These are phyloP conservation scores for Hypocreales sp. DNA, from an alignment of 2,329 filamentous ascomycete species.

Conservation along the genomic window DNA sequence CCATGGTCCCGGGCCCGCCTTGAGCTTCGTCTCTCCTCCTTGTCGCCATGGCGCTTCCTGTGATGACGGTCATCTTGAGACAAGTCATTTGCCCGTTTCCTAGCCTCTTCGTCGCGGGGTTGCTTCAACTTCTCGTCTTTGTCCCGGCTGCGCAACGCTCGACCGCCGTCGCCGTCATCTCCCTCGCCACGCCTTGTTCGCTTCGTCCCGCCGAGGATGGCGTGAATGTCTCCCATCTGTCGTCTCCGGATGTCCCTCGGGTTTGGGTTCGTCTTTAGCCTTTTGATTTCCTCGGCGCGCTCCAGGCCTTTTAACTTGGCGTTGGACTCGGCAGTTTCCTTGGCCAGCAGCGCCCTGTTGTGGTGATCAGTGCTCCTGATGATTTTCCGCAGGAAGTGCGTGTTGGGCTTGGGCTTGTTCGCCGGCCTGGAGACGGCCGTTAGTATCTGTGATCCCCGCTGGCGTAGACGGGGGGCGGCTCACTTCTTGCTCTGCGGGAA, in stretches of 20 bases:
- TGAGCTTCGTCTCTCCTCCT: constrained; percentile 6
- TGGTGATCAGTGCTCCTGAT: constrained; percentile 79
- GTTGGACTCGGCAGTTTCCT: constrained; percentile 65
- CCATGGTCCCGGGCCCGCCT: too few relatives aligned
- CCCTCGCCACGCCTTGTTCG: constrained; percentile 12
- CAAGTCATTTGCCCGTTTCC: constrained; percentile 7
- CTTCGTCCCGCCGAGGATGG: constrained; percentile 35
- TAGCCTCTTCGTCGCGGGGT: constrained; percentile 1
- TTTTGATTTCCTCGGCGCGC: constrained; percentile 26
- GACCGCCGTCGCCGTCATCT: constrained; percentile 10
- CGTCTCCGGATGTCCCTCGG: constrained; percentile 36
- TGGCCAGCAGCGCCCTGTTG: constrained; percentile 74
- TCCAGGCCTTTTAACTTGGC: constrained; percentile 52
- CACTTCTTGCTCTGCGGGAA: background rate
- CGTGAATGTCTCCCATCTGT: constrained; percentile 45
- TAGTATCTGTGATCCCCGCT: too few relatives aligned
- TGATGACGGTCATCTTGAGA: background rate
- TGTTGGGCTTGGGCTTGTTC: constrained; percentile 75
- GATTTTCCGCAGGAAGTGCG: constrained; percentile 72
- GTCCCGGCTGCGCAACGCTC: background rate
- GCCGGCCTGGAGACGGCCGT: too few relatives aligned
- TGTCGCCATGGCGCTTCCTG: too few relatives aligned
- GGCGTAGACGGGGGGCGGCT: constrained; percentile 1
- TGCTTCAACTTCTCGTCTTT: constrained; percentile 2
- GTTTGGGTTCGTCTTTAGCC: constrained; percentile 27